Evolutionary conservation across 192 early-diverging fungal species (phyloP).

Genomic region (Mortierella hygrophila): DNA sequence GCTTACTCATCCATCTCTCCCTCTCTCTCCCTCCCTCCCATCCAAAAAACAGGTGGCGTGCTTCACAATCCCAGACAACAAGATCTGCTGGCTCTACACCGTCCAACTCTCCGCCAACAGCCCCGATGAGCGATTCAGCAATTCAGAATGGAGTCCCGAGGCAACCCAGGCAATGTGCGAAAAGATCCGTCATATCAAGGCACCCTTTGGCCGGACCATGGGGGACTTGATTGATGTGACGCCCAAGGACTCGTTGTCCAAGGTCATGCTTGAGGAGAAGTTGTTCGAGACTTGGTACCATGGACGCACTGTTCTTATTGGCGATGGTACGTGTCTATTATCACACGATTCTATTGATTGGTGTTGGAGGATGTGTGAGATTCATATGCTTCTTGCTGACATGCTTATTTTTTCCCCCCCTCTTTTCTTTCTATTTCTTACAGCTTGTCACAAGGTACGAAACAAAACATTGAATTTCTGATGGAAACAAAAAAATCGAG

Average conservation of each 20-base stretch:
- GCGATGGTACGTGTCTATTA: constrained; percentile 26
- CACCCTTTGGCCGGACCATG: constrained; percentile 41
- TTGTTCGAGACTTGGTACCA: constrained; percentile 38
- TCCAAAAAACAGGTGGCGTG: constrained; percentile 18
- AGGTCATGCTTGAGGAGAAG: constrained; percentile 53
- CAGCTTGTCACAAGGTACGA: constrained; percentile 45
- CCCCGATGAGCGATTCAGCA: constrained; percentile 25
- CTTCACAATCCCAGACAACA: constrained; percentile 42
- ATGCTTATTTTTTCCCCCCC: background rate
- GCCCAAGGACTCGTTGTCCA: constrained; percentile 26
- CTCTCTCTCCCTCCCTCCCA: background rate
- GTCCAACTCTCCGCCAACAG: constrained; percentile 11
- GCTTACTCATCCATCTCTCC: background rate
- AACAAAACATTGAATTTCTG: too few relatives aligned
- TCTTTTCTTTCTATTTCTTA: background rate
- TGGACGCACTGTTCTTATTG: constrained; percentile 27
- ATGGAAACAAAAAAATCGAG: too few relatives aligned
- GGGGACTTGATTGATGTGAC: constrained; percentile 38
- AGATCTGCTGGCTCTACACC: constrained; percentile 36
- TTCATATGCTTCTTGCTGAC: too few relatives aligned
- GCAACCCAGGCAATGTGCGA: constrained; percentile 37
- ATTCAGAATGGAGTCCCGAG: constrained; percentile 51
- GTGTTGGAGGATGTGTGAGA: background rate
- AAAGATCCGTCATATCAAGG: constrained; percentile 25
- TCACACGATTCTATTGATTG: background rate